Conservation (phyloP, 306 rosid species). For the Prunus mongolica region DNA sequence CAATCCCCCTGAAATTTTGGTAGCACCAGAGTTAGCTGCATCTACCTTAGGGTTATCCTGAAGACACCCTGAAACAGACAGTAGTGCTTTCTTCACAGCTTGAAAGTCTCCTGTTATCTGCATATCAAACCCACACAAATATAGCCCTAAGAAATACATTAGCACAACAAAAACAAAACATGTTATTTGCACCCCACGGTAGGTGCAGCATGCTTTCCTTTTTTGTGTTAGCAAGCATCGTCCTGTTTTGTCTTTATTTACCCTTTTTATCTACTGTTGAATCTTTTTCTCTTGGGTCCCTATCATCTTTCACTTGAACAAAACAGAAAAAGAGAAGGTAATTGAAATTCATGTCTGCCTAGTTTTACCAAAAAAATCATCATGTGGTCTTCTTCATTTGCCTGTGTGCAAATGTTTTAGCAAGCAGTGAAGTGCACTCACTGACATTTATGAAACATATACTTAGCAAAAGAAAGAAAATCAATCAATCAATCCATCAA, state of each 20-base stretch:
- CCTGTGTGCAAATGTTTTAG: neutral
- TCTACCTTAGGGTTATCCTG: slow-evolving; percentile 49
- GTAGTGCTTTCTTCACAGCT: slow-evolving; percentile 74
- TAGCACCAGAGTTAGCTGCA: slow-evolving; percentile 36
- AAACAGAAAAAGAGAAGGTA: neutral
- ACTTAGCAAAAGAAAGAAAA: neutral
- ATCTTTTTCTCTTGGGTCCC: neutral
- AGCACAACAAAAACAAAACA: neutral
- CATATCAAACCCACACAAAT: slow-evolving; percentile 22
- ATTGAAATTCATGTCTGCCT: neutral
- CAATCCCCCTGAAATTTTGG: slow-evolving; percentile 38
- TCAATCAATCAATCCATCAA: neutral
- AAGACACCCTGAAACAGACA: slow-evolving; percentile 65
- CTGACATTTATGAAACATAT: neutral
- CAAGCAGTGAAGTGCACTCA: neutral
- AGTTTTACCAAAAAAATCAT: neutral
- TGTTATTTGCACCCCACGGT: neutral
- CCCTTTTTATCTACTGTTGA: neutral
- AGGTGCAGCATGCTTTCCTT: neutral
- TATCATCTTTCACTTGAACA: neutral
- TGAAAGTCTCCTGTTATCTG: slow-evolving; percentile 62
- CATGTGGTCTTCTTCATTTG: neutral
- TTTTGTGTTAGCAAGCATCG: neutral
- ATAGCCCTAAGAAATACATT: slow-evolving; percentile 8
- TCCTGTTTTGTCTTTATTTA: neutral